Base-by-base conservation (phyloP, 352 stramenopile species). In the Achlya hypogyna region DNA sequence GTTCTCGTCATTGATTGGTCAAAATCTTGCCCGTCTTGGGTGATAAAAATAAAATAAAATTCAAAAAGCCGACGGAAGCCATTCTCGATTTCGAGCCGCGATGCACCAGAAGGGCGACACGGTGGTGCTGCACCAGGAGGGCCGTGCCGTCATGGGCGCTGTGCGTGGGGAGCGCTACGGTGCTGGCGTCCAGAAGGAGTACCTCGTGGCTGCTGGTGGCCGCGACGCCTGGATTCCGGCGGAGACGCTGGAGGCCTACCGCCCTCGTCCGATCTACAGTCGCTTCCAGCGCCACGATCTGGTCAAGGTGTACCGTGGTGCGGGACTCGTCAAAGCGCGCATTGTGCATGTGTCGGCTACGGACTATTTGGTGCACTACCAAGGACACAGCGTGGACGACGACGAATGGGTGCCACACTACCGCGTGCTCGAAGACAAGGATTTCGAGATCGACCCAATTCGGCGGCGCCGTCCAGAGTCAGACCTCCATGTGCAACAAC, bases 351-450 rank as follows among this genome's bases (percentile, higher is more conserved):
- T 43, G 32, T 43, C 53, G n/a, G 31, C 53, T 10, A 63, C 29
- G 3, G 53, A 63, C 14, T 63, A 63, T 22, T 47, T 63, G n/a
- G 53, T 63, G 10, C 53, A 63, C 35, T 63, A 63, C 25, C 53
- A 63, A 63, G 53, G 53, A 1, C 25, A 43, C 35, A 16, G 31
- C 6, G 18, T 5, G 14, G 31, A 45, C 32, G 16, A 29, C 25
- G 53, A 63, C 53, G 53, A 63, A 22, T 63, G 35, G 22, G 53
- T 63, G 16, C 53, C 53, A 22, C 53, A 63, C 35, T 63, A 63
- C 32, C 53, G 53, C 10, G 53, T 63, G 10, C 31, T 63, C 20
- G 53, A 63, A 43, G 53, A 63, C 53, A 43, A 34, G 32, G 53
- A 63, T 9, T 18, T 45, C 38, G 38, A 45, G n/a, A n/a, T n/a